phyloP scores from a whole-genome alignment of 306 rosid genomes.

The Malus asiatica region DNA sequence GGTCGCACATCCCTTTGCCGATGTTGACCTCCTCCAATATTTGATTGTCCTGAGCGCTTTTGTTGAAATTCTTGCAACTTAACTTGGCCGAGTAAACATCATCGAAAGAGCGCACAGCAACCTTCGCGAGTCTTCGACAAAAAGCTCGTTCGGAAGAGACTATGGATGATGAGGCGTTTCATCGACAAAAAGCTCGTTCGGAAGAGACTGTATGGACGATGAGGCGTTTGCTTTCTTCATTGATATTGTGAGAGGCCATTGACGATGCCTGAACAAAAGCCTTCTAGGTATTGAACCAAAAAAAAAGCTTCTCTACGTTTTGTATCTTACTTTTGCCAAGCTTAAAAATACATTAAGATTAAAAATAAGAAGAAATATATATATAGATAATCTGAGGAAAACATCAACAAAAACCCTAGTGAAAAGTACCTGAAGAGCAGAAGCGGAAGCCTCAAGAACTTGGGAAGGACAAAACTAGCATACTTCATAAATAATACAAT shows the following conservation, averaged over 20 bases:
- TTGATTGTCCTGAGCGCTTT: neutral
- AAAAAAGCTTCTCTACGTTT: neutral
- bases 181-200: neutral
- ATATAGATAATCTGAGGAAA: too few species aligned
- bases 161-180: neutral
- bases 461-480: neutral
- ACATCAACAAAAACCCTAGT: too few species aligned
- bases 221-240: neutral
- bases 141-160: neutral
- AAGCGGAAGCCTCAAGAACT: neutral
- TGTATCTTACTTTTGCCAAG: too few species aligned
- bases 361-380: too few species aligned
- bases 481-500: too few species aligned
- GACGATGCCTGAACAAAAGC: neutral
- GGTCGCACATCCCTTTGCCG: neutral
- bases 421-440: too few species aligned
- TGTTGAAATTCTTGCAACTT: neutral
- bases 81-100: neutral
- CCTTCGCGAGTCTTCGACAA: neutral
- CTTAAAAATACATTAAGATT: too few species aligned
- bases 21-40: neutral
- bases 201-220: neutral
- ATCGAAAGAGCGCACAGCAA: neutral
- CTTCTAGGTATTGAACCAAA: too few species aligned
- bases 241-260: neutral